Evolutionary conservation across 2,329 filamentous ascomycete genomes (phyloP).

Genomic region (Aspergillus fumigatiaffinis): DNA sequence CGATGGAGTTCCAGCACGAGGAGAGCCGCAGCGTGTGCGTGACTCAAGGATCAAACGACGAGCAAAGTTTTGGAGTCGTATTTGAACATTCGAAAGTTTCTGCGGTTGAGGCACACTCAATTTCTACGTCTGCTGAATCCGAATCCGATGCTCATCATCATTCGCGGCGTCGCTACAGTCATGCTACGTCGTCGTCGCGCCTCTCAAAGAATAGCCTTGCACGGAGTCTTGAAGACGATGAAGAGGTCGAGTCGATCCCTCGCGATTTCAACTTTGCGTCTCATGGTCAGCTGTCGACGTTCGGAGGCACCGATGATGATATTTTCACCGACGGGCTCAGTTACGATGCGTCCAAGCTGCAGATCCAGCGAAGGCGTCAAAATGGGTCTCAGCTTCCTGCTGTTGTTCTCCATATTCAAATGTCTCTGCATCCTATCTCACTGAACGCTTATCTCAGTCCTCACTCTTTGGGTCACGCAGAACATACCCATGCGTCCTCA

Average conservation of each 20-base stretch:
- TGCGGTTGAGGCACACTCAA: constrained; percentile 17
- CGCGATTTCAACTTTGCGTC: constrained; percentile 35
- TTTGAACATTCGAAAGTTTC: constrained; percentile 37
- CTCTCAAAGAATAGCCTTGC: constrained; percentile 40
- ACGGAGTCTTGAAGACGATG: constrained; percentile 40
- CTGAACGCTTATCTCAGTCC: constrained; percentile 56
- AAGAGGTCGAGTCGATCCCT: constrained; percentile 49
- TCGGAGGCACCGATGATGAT: constrained; percentile 33
- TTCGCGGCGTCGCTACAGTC: constrained; percentile 27
- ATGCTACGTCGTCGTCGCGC: constrained; percentile 38
- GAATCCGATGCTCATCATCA: constrained; percentile 14
- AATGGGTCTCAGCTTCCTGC: constrained; percentile 28
- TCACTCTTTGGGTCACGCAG: constrained; percentile 19
- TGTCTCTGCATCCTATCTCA: constrained; percentile 62
- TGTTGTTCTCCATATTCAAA: constrained; percentile 62
- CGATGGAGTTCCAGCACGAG: constrained; percentile 11
- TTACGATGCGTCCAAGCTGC: constrained; percentile 31
- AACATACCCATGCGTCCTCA: constrained; percentile 12
- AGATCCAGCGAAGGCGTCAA: constrained; percentile 23
- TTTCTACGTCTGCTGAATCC: constrained; percentile 15
- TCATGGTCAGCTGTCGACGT: constrained; percentile 31
- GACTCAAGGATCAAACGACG: constrained; percentile 17
- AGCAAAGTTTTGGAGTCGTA: constrained; percentile 37
- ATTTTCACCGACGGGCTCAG: constrained; percentile 42
- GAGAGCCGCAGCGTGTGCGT: constrained; percentile 11